phyloP scores from a whole-genome alignment of 805 yeast species.

The Vanderwaltozyma tropicalis region DNA sequence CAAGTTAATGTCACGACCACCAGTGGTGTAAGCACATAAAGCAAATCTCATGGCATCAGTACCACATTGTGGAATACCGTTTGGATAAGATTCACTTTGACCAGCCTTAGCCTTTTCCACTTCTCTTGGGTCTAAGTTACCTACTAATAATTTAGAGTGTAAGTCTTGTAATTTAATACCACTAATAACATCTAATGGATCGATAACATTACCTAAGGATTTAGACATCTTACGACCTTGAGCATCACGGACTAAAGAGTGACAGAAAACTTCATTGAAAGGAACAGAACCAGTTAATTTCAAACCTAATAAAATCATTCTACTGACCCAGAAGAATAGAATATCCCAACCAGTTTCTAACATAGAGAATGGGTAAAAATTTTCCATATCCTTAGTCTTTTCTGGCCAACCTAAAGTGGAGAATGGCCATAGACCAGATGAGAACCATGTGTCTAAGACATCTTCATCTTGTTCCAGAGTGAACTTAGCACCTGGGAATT shows the following conservation, averaged over 20 bases:
- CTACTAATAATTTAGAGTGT: constrained; percentile 64
- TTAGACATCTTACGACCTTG: constrained; percentile 99
- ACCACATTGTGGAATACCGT: constrained; percentile 98
- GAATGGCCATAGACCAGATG: constrained; percentile 96
- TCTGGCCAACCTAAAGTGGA: constrained; percentile 96
- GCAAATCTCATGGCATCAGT: constrained; percentile 98
- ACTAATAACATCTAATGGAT: constrained; percentile 85
- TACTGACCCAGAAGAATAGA: constrained; percentile 95
- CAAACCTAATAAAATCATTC: constrained; percentile 88
- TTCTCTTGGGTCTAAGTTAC: constrained; percentile 87
- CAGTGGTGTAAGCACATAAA: constrained; percentile 94
- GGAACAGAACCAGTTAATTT: constrained; percentile 88
- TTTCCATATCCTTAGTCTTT: constrained; percentile 58
- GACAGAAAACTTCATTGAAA: constrained; percentile 94
- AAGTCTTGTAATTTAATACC: constrained; percentile 76
- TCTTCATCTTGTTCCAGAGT: constrained; percentile 92
- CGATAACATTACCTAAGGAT: constrained; percentile 92
- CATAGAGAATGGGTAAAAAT: constrained; percentile 84
- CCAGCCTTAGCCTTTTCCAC: constrained; percentile 79
- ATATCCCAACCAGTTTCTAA: constrained; percentile 99
- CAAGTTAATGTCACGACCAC: constrained; percentile 95
- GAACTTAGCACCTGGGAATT: constrained; percentile 60
- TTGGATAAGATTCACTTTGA: constrained; percentile 82
- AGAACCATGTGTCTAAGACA: constrained; percentile 97
- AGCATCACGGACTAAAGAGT: constrained; percentile 95